Evolutionary conservation across 2,329 filamentous ascomycete genomes (phyloP).

Genomic region (Hymenoscyphus fructigenus): DNA sequence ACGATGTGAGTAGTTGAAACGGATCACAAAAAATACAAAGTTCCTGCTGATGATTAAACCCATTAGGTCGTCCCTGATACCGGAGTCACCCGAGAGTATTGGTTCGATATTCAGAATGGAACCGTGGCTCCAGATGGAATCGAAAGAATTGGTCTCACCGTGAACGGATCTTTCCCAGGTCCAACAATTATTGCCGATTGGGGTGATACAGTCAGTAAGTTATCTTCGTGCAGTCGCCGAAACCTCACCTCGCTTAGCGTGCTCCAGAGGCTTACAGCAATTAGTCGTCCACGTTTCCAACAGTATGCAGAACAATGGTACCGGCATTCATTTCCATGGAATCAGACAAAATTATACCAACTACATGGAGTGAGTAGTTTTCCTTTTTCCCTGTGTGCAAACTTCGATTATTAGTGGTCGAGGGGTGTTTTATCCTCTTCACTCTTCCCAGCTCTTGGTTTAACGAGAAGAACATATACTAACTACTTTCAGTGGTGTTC

Average conservation of each 20-base stretch:
- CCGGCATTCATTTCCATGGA: slow-evolving; percentile 47
- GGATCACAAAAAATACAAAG: neutral
- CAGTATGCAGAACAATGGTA: slow-evolving; percentile 51
- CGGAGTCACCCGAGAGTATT: slow-evolving; percentile 48
- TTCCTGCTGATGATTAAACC: no score
- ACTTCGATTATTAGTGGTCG: no score
- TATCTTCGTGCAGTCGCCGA: no score
- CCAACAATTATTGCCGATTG: slow-evolving; percentile 33
- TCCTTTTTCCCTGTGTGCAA: no score
- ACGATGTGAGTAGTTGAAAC: slow-evolving; percentile 45
- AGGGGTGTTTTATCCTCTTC: no score
- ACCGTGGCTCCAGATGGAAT: slow-evolving; percentile 39
- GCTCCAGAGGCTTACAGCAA: no score
- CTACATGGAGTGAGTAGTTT: slow-evolving; percentile 33
- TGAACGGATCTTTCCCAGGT: slow-evolving; percentile 39
- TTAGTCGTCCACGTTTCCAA: slow-evolving; percentile 65
- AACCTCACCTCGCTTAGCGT: no score
- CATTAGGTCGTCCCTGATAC: slow-evolving; percentile 38
- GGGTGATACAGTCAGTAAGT: slow-evolving; percentile 8
- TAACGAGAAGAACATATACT: no score
- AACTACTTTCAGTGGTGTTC: slow-evolving; percentile 36
- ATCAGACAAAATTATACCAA: slow-evolving; percentile 46
- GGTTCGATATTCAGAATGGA: slow-evolving; percentile 27
- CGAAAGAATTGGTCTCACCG: slow-evolving; percentile 50
- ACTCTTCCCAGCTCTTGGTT: no score